Evolutionary conservation across 495 filamentous ascomycete genomes (phyloP).

Genomic region (Penicillium antarcticum): DNA sequence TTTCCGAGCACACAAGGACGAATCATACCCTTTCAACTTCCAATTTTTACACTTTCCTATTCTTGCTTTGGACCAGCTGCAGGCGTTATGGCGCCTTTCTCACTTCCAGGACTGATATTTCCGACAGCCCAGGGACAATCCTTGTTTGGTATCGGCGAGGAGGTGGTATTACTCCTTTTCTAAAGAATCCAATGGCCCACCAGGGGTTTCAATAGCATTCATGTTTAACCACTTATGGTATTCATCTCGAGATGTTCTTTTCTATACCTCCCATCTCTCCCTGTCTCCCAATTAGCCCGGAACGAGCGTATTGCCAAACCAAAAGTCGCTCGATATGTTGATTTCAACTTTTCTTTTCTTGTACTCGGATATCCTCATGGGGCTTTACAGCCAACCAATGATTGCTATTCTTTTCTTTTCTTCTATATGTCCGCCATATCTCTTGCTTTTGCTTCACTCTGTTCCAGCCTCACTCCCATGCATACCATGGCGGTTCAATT

Average conservation of each 20-base stretch:
- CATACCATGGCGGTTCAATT: conserved; percentile 21
- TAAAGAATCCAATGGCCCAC: background rate
- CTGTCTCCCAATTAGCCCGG: conserved; percentile 2
- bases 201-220: conserved; percentile 2
- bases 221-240: background rate
- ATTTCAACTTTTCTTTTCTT: background rate
- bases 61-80: conserved; percentile 29
- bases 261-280: background rate
- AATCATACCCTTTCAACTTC: conserved; percentile 14
- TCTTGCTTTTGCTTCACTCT: conserved; percentile 2
- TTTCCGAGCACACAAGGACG: conserved; percentile 15
- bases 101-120: conserved; percentile 22
- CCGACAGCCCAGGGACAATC: conserved; percentile 27
- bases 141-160: conserved; percentile 14
- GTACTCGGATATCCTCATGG: conserved; percentile 1
- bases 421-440: conserved; percentile 6
- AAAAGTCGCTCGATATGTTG: background rate
- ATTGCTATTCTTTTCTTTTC: background rate
- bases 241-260: background rate
- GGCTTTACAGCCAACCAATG: background rate
- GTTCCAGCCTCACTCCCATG: conserved; percentile 13
- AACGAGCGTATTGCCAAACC: background rate
- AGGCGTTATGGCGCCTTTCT: conserved; percentile 33
- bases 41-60: conserved; percentile 12
- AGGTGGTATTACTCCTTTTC: conserved; percentile 4